Evolutionary conservation across 2,329 filamentous ascomycete species (phyloP).

Genomic region (Alternaria hordeiaustralica): DNA sequence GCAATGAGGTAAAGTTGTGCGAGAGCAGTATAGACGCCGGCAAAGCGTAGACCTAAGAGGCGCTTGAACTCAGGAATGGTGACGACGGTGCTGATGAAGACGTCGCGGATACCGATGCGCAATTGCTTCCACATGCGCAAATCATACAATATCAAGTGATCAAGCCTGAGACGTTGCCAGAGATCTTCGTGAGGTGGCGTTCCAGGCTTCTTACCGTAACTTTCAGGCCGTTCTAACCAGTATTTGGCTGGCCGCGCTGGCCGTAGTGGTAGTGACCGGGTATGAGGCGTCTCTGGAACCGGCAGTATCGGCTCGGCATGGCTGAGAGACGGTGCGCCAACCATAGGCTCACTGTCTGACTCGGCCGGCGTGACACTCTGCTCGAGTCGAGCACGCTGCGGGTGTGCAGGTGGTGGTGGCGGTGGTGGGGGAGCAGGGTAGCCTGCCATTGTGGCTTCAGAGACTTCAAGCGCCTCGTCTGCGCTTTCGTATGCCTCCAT

Average conservation of each 20-base stretch:
- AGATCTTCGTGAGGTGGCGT: constrained; percentile 82
- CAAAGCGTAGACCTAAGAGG: constrained; percentile 89
- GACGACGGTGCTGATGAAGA: constrained; percentile 96
- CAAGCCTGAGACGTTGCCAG: constrained; percentile 85
- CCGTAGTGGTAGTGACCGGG: constrained; percentile 52
- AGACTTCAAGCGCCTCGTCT: constrained; percentile 74
- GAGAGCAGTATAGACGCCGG: constrained; percentile 89
- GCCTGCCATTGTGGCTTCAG: constrained; percentile 78
- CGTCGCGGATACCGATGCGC: constrained; percentile 84
- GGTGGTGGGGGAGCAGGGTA: constrained; percentile 65
- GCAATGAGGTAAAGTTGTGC: constrained; percentile 95
- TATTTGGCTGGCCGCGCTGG: constrained; percentile 75
- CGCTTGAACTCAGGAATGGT: constrained; percentile 96
- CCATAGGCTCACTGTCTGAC: constrained; percentile 72
- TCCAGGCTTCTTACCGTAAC: constrained; percentile 68
- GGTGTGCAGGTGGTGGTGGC: constrained; percentile 21
- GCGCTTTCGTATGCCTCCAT: constrained; percentile 55
- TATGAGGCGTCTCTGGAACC: constrained; percentile 79
- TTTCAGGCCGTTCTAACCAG: constrained; percentile 82
- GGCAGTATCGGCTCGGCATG: constrained; percentile 71
- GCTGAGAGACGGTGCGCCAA: constrained; percentile 63
- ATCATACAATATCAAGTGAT: constrained; percentile 95
- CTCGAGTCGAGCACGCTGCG: constrained; percentile 56
- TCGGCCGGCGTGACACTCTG: constrained; percentile 73
- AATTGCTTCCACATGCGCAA: constrained; percentile 96